Conservation (phyloP, 73 alveolate genomes). For the Diophrys appendiculata region DNA sequence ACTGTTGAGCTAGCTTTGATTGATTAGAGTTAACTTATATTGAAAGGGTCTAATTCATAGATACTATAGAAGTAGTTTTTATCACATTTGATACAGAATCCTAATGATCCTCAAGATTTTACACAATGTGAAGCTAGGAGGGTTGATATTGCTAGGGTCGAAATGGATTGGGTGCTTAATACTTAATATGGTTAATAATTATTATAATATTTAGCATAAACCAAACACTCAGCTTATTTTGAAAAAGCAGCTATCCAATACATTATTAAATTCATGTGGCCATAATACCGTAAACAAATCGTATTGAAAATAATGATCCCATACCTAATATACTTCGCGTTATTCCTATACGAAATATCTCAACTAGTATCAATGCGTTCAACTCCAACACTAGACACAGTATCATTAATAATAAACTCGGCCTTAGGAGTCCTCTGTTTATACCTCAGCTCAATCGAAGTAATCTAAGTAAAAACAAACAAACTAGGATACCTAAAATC, state of each 20-base stretch:
- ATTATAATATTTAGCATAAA: not conserved
- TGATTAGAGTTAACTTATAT: too few relatives aligned
- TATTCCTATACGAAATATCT: slow-evolving; percentile 22
- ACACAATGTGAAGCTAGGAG: too few relatives aligned
- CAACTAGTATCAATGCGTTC: not conserved
- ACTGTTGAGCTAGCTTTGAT: too few relatives aligned
- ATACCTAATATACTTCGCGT: slow-evolving; percentile 22
- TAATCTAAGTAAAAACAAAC: slow-evolving; percentile 3
- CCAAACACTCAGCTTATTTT: slow-evolving; percentile 32
- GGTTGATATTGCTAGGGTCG: slow-evolving; percentile 12
- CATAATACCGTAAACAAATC: not conserved
- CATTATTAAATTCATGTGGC: slow-evolving; percentile 42
- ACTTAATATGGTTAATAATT: slow-evolving; percentile 13
- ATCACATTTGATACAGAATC: too few relatives aligned
- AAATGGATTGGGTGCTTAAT: slow-evolving; percentile 42
- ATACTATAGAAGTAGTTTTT: too few relatives aligned
- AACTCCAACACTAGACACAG: not conserved
- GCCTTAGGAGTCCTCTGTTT: slow-evolving; percentile 11
- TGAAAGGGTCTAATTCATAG: too few relatives aligned
- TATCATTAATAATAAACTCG: not conserved
- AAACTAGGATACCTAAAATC: slow-evolving; percentile 22
- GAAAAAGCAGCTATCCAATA: slow-evolving; percentile 21
- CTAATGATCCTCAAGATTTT: too few relatives aligned
- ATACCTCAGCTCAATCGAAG: slow-evolving; percentile 18
- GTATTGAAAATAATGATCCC: slow-evolving; percentile 24